phyloP scores from a whole-genome alignment of 345 rosid species.

The Ceriops decandra region DNA sequence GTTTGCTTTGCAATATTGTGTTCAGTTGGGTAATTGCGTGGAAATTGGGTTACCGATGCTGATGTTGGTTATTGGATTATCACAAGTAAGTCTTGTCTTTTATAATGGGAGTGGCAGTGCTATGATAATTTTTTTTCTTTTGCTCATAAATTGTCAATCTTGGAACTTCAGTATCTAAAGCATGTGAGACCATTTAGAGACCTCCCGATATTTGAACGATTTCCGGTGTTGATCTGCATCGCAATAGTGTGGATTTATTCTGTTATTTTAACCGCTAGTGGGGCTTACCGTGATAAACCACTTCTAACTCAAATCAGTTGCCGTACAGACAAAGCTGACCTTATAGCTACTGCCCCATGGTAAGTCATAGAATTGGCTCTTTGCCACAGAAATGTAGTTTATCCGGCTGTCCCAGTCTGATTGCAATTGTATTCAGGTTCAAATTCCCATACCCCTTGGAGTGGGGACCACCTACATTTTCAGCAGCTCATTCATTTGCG shows the following conservation, averaged over 20 bases:
- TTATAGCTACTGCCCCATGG: conserved; percentile 33
- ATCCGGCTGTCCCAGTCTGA: neutral
- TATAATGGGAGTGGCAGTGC: neutral
- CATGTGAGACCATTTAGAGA: conserved; percentile 26
- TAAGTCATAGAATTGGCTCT: conserved; percentile 1
- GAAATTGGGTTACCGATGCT: conserved; percentile 36
- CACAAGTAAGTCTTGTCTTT: conserved; percentile 21
- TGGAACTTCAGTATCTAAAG: conserved; percentile 29
- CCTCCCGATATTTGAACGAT: conserved; percentile 29
- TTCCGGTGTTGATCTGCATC: conserved; percentile 29
- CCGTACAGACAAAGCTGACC: conserved; percentile 32
- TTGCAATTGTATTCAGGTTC: conserved; percentile 20
- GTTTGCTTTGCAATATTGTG: neutral
- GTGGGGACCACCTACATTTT: conserved; percentile 38
- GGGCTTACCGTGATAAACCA: conserved; percentile 30
- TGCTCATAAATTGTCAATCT: neutral
- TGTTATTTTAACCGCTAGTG: conserved; percentile 27
- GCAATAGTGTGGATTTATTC: conserved; percentile 30
- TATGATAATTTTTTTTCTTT: neutral
- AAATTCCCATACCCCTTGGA: conserved; percentile 36
- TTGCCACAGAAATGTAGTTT: neutral
- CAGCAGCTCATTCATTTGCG: conserved; percentile 33
- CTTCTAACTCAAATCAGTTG: conserved; percentile 25
- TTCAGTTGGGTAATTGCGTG: conserved; percentile 32
- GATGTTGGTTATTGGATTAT: conserved; percentile 26